phyloP scores from a whole-genome alignment of 768 basidiomycete genomes.

The Hypholoma fasciculare region DNA sequence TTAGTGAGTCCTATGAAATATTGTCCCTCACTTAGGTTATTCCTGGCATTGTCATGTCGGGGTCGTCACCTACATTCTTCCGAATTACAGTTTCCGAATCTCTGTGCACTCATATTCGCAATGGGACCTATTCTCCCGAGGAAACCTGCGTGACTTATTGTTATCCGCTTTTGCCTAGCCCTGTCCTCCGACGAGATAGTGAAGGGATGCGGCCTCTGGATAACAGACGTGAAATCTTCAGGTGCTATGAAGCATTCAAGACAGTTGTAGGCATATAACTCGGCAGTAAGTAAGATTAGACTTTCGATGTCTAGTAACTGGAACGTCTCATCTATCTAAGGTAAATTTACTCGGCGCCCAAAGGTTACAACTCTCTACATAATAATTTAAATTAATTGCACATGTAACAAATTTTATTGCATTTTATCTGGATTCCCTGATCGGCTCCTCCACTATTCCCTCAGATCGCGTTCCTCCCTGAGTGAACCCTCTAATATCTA shows the following conservation, averaged over 20 bases:
- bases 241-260: conserved; percentile 34
- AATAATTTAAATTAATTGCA: too few species aligned
- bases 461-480: too few species aligned
- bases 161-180: conserved; percentile 15
- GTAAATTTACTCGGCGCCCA: too few species aligned
- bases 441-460: too few species aligned
- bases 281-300: too few species aligned
- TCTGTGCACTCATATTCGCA: conserved; percentile 14
- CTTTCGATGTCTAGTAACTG: too few species aligned
- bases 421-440: too few species aligned
- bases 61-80: conserved; percentile 31
- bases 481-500: too few species aligned
- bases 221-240: conserved; percentile 23
- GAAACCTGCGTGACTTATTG: conserved; percentile 15
- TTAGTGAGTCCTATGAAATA: too few species aligned
- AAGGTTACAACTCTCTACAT: too few species aligned
- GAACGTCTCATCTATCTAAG: too few species aligned
- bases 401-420: too few species aligned
- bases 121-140: conserved; percentile 18
- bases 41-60: conserved; percentile 30
- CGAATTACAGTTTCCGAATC: conserved; percentile 25
- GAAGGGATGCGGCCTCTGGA: conserved; percentile 34
- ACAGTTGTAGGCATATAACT: conserved; percentile 2
- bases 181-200: conserved; percentile 16
- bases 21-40: conserved; percentile 21